These are phyloP conservation scores for Acer yangbiense DNA, from an alignment of 345 rosid species.

Conservation along the genomic window DNA sequence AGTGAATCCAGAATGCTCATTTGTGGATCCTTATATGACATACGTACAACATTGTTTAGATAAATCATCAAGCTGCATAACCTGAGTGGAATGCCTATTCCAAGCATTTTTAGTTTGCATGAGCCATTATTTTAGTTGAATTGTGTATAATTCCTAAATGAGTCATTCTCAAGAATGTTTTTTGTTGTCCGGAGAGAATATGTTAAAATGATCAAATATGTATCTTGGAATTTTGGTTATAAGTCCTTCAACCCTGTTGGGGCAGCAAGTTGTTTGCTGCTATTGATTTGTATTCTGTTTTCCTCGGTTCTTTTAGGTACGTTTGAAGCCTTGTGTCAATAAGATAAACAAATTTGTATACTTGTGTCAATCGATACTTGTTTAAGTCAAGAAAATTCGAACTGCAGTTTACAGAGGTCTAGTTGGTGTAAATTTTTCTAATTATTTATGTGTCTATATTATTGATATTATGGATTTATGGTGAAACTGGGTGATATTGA, in stretches of 20 bases:
- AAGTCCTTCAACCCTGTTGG: too few species aligned
- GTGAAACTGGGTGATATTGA: too few species aligned
- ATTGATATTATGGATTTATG: too few species aligned
- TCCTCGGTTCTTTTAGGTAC: too few species aligned
- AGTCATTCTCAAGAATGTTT: not conserved
- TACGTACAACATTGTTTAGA: not conserved
- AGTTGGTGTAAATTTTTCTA: too few species aligned
- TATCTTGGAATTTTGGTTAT: not conserved
- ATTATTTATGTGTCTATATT: too few species aligned
- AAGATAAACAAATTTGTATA: too few species aligned
- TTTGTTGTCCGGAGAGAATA: not conserved
- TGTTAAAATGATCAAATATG: not conserved
- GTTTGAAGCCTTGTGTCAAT: too few species aligned
- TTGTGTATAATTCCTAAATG: not conserved
- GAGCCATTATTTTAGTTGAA: not conserved
- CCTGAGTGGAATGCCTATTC: not conserved
- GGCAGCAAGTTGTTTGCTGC: not conserved
- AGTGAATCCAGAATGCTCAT: too few species aligned
- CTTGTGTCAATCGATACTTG: too few species aligned
- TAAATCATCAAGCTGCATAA: not conserved
- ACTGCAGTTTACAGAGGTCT: too few species aligned
- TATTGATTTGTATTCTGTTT: not conserved
- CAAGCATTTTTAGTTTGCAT: not conserved
- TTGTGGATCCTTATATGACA: not conserved
- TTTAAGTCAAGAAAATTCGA: too few species aligned